Base-by-base conservation (phyloP, 2,329 filamentous ascomycete species). In the Diaporthe helianthi region DNA sequence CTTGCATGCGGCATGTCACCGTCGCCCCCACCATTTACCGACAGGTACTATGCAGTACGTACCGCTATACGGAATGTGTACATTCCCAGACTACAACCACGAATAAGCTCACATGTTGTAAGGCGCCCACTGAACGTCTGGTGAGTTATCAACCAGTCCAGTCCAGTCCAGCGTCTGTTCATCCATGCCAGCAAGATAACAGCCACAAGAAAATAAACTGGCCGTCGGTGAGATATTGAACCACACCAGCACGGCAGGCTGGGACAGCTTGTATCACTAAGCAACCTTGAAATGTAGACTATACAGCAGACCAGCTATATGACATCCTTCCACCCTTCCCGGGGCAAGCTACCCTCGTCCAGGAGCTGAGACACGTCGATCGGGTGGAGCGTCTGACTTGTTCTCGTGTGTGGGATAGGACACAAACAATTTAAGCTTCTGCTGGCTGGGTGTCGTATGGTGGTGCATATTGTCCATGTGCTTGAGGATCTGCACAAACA, bases 351-450 rank as follows among this genome's bases (percentile, higher is more conserved):
- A 63, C 58, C 44, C 58, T 63, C 58, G 44, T 49, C 19, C 58
- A 49, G 49, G 58, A 63, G n/a, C 44, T 49, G 44, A 49, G 58
- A 63, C 58, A 63, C 58, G 58, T 63, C 58, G 58, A 63, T 63
- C 58, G 58, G 44, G 58, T 63, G 58, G 58, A 63, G 58, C 58
- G 44, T 49, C 58, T 63, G 58, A 63, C 58, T 63, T 63, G 58
- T 63, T 63, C 58, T 49, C 58, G 33, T 36, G 44, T 49, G 44
- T 63, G 58, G 58, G 58, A 63, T 63, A 63, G 58, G 58, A 63
- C 55, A 46, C 58, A 49, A 49, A 24, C 58, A 33, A 63, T 63
- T 63, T 49, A 63, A 63, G 58, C 58, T 63, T 63, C 58, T 63
- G 58, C 22, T 63, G 44, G 58, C 44, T 49, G 58, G 44, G 58